Percentiles rank a stretch among this genome's conserved stretches.
phyloP scores from a whole-genome alignment of 306 rosid genomes.

The Crataegus laevigata region DNA sequence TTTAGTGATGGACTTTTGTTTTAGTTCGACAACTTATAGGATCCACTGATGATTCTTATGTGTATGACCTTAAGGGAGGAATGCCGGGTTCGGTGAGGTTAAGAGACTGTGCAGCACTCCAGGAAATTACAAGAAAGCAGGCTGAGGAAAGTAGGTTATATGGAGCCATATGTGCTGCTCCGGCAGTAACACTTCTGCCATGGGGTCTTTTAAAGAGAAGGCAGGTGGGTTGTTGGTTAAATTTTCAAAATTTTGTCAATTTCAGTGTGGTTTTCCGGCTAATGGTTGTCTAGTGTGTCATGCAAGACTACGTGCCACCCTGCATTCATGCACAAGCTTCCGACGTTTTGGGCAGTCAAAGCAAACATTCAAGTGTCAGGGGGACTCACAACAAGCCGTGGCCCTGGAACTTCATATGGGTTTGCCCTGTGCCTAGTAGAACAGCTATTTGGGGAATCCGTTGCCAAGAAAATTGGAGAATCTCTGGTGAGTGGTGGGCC shows the following conservation, averaged over 20 bases:
- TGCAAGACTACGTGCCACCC: slow-evolving; percentile 92
- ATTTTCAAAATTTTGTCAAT: not conserved
- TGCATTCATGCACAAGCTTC: slow-evolving; percentile 83
- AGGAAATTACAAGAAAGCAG: slow-evolving; percentile 62
- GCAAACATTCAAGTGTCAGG: slow-evolving; percentile 79
- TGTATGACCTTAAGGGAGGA: slow-evolving; percentile 57
- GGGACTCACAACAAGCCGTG: slow-evolving; percentile 87
- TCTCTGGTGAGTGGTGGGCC: slow-evolving; percentile 72
- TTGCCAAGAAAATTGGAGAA: slow-evolving; percentile 65
- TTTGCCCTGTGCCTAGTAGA: slow-evolving; percentile 81
- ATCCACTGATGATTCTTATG: not conserved
- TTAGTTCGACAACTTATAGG: not conserved
- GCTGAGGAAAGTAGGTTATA: slow-evolving; percentile 76
- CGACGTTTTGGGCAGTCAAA: slow-evolving; percentile 92
- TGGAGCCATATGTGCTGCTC: slow-evolving; percentile 97
- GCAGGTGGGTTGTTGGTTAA: slow-evolving; percentile 41
- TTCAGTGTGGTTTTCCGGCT: slow-evolving; percentile 26
- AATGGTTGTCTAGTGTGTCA: slow-evolving; percentile 39
- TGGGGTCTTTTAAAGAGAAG: slow-evolving; percentile 86
- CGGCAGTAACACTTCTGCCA: slow-evolving; percentile 87
- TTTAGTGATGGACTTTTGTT: not conserved
- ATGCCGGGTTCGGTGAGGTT: slow-evolving; percentile 93
- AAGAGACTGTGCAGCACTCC: slow-evolving; percentile 66
- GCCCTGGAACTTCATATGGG: slow-evolving; percentile 76
- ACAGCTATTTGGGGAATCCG: slow-evolving; percentile 76